phyloP scores from a whole-genome alignment of 208 protist species.

The Acanthamoeba rhysodes region DNA sequence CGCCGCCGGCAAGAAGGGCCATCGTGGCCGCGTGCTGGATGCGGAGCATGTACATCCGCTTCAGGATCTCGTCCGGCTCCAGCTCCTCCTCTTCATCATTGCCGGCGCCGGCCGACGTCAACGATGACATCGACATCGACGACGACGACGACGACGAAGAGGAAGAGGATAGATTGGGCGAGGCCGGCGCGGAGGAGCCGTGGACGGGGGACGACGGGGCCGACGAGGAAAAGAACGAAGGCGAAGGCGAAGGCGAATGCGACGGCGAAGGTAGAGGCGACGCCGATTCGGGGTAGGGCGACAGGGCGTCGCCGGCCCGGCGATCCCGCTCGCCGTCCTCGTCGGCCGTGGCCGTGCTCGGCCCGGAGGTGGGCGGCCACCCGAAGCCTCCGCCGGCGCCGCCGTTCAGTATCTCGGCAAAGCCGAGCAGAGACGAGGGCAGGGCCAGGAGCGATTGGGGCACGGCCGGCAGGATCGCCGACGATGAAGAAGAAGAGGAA shows the following conservation, averaged over 20 bases:
- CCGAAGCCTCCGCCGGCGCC: no score
- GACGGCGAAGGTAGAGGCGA: neutral
- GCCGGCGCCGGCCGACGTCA: neutral
- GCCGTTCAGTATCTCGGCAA: neutral
- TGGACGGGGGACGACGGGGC: neutral
- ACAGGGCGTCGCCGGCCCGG: neutral
- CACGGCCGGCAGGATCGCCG: neutral
- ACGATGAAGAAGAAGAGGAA: neutral
- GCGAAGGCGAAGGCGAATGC: neutral
- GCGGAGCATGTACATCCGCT: conserved; percentile 14
- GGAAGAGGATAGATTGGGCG: neutral
- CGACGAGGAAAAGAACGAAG: neutral
- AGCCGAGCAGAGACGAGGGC: neutral
- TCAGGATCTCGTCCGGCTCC: neutral
- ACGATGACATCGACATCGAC: no score
- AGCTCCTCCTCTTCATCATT: neutral
- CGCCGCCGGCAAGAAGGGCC: neutral
- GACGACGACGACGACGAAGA: neutral
- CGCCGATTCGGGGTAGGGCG: neutral
- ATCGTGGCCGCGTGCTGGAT: neutral
- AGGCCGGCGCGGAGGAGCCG: neutral
- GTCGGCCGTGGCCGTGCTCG: no score
- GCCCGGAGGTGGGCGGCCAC: no score
- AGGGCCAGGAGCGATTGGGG: neutral
- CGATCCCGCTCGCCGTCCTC: neutral